Evolutionary conservation across 352 stramenopile species (phyloP).

Genomic region (Pythium dissotocum): DNA sequence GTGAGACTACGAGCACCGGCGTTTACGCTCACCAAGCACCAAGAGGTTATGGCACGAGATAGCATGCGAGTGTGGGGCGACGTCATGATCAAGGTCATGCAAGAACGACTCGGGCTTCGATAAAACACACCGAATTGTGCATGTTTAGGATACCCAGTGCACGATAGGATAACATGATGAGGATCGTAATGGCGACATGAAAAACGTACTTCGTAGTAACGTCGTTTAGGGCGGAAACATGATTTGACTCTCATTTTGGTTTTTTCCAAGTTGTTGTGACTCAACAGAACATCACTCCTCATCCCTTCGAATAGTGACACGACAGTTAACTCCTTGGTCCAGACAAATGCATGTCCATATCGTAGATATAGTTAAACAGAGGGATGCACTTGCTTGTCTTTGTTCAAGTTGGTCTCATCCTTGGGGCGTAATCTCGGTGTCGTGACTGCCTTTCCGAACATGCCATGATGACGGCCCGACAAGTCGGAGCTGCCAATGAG

Average conservation of each 20-base stretch:
- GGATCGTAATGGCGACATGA: too few species aligned
- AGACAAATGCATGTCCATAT: background rate
- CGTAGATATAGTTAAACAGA: background rate
- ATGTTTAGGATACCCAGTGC: too few species aligned
- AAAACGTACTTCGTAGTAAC: too few species aligned
- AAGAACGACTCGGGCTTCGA: slow-evolving; percentile 17
- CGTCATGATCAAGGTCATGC: slow-evolving; percentile 29
- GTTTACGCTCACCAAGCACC: slow-evolving; percentile 17
- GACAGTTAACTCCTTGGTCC: background rate
- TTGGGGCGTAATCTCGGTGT: background rate
- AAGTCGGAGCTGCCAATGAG: background rate
- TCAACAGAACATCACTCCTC: background rate
- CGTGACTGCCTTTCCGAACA: background rate
- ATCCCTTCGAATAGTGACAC: background rate
- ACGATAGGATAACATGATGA: too few species aligned
- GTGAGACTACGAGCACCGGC: slow-evolving; percentile 14
- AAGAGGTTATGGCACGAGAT: slow-evolving; percentile 13
- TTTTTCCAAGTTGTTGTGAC: too few species aligned
- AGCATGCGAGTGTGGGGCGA: slow-evolving; percentile 22
- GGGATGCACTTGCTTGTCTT: background rate
- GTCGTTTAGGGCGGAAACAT: too few species aligned
- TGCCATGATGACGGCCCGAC: background rate
- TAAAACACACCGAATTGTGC: too few species aligned
- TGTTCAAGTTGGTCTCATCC: slow-evolving; percentile 1
- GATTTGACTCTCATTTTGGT: too few species aligned